Percentiles rank a stretch among this genome's conserved stretches.
phyloP scores from a whole-genome alignment of 495 filamentous ascomycete species.

The Talaromyces liani region DNA sequence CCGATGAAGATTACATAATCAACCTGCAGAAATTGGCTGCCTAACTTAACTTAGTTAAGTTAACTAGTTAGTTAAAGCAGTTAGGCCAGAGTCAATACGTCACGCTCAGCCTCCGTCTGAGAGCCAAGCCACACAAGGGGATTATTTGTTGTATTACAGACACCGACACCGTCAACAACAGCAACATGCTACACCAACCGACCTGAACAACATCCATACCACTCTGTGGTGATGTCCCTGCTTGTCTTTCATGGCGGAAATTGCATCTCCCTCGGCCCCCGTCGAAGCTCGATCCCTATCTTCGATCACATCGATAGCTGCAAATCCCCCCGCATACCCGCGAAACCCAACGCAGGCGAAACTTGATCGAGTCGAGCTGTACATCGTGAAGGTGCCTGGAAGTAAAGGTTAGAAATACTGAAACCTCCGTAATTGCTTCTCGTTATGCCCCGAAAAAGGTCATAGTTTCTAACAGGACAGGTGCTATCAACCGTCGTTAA shows the following conservation, averaged over 20 bases:
- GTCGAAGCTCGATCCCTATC: constrained; percentile 81
- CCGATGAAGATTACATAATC: too few species aligned
- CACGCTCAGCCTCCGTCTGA: constrained; percentile 1
- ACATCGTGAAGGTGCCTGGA: constrained; percentile 88
- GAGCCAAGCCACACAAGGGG: neutral
- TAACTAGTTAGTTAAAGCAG: too few species aligned
- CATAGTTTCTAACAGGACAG: constrained; percentile 8
- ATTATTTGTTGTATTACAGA: neutral
- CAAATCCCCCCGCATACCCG: constrained; percentile 79
- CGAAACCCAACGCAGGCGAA: constrained; percentile 58
- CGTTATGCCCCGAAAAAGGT: neutral
- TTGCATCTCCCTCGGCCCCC: constrained; percentile 31
- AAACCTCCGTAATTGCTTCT: neutral
- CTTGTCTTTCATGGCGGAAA: constrained; percentile 7
- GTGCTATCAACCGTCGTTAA: neutral
- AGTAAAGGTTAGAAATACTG: constrained; percentile 60
- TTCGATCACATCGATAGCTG: constrained; percentile 67
- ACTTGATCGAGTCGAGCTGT: constrained; percentile 66
- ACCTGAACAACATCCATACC: neutral
- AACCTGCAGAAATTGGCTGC: neutral
- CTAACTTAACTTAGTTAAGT: too few species aligned
- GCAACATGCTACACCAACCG: neutral
- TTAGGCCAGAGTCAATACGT: neutral
- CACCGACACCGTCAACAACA: neutral
- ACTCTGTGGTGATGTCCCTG: neutral